Evolutionary conservation across 2,329 filamentous ascomycete genomes (phyloP).

Genomic region (Colletotrichum tropicale): DNA sequence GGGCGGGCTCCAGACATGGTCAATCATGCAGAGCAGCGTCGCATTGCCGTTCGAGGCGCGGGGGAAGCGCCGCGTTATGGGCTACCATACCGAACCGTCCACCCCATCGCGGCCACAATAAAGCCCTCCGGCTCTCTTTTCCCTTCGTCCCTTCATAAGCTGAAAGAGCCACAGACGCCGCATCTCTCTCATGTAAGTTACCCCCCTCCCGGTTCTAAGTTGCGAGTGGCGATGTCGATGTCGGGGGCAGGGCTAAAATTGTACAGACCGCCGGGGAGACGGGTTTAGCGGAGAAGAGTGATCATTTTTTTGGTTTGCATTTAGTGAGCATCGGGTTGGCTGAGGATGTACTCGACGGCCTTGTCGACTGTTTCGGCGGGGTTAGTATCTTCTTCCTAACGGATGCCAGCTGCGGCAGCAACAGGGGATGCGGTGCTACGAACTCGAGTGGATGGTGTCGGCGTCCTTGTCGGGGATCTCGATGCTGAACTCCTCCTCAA

Average conservation of each 20-base stretch:
- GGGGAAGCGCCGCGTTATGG: not conserved
- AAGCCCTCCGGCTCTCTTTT: not conserved
- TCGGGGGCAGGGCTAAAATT: slow-evolving; percentile 11
- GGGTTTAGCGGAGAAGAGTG: slow-evolving; percentile 1
- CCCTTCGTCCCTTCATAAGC: not conserved
- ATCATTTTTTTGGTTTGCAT: slow-evolving; percentile 59
- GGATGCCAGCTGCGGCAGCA: not conserved
- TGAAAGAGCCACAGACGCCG: slow-evolving; percentile 1
- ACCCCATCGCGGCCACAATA: not conserved
- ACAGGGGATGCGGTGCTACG: slow-evolving; percentile 36
- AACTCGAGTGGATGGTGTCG: slow-evolving; percentile 92
- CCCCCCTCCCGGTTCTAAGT: not conserved
- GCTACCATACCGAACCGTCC: slow-evolving; percentile 10
- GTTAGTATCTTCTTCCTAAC: slow-evolving; percentile 4
- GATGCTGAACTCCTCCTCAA: slow-evolving; percentile 94
- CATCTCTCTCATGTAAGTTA: not conserved
- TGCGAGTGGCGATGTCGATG: slow-evolving; percentile 21
- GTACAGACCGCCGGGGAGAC: slow-evolving; percentile 22
- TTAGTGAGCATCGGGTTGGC: slow-evolving; percentile 87
- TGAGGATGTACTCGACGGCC: slow-evolving; percentile 91
- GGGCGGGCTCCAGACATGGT: not conserved
- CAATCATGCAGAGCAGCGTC: slow-evolving; percentile 22
- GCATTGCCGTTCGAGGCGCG: slow-evolving; percentile 20
- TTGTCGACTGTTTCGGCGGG: slow-evolving; percentile 72
- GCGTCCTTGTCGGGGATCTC: slow-evolving; percentile 98